Conservation (phyloP, 768 basidiomycete species). For the Termitomyces sp. region DNA sequence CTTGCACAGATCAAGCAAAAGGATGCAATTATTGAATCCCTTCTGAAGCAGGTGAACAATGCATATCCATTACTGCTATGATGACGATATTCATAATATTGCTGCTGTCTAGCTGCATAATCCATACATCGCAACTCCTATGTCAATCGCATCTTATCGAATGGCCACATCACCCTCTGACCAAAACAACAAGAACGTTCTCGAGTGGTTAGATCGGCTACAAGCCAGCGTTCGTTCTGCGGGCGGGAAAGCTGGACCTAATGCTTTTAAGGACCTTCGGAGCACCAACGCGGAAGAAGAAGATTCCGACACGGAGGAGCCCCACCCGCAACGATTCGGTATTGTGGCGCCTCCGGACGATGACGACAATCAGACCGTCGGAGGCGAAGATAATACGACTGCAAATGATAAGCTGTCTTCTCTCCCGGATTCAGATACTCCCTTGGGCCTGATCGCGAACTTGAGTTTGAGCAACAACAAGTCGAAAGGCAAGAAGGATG, state of each 20-base stretch:
- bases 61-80: neutral
- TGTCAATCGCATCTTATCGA: conserved; percentile 73
- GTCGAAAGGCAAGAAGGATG: conserved; percentile 34
- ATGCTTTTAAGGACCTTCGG: conserved; percentile 41
- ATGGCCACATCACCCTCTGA: conserved; percentile 76
- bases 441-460: conserved; percentile 70
- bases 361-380: conserved; percentile 19
- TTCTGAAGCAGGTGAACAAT: conserved; percentile 67
- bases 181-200: conserved; percentile 55
- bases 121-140: conserved; percentile 72
- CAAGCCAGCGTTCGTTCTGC: conserved; percentile 52
- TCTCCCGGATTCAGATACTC: conserved; percentile 67
- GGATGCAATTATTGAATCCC: conserved; percentile 78
- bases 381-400: conserved; percentile 27
- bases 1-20: conserved; percentile 85
- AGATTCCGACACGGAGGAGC: conserved; percentile 39
- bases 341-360: conserved; percentile 17
- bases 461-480: conserved; percentile 56
- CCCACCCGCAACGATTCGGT: conserved; percentile 16
- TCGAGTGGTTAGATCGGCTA: conserved; percentile 73
- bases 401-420: conserved; percentile 42
- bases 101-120: conserved; percentile 56
- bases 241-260: conserved; percentile 34
- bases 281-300: conserved; percentile 24
- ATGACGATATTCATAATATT: neutral